These are phyloP conservation scores for Alternaria dauci DNA, from an alignment of 2,329 filamentous ascomycete species.

Conservation along the genomic window DNA sequence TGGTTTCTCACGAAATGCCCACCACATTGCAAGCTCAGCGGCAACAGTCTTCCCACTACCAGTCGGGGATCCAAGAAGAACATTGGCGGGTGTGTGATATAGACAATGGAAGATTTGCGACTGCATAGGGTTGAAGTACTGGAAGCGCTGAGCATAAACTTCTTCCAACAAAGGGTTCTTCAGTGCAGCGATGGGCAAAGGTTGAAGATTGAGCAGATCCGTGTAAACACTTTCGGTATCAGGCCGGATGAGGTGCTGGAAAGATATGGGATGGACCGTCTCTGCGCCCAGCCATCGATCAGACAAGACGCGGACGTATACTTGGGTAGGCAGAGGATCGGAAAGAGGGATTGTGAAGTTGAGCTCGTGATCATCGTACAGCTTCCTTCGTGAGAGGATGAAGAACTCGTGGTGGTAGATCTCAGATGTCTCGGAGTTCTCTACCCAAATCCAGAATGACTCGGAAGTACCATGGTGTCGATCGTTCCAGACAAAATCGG, in stretches of 20 bases:
- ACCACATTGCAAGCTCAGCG: constrained; percentile 98
- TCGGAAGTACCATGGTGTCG: constrained; percentile 92
- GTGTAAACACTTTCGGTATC: constrained; percentile 98
- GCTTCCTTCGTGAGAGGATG: constrained; percentile 86
- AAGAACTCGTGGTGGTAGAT: constrained; percentile 99
- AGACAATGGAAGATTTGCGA: constrained; percentile 98
- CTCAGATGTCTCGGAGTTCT: constrained; percentile 96
- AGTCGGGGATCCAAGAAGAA: constrained; percentile 92
- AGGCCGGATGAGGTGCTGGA: constrained; percentile 95
- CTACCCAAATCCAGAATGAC: constrained; percentile 98
- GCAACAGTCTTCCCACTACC: constrained; percentile 98
- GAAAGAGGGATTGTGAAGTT: constrained; percentile 97
- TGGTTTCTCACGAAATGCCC: constrained; percentile 93
- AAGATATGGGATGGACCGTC: constrained; percentile 93
- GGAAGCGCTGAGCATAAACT: constrained; percentile 86
- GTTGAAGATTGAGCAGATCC: constrained; percentile 89
- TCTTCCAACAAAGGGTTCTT: constrained; percentile 89
- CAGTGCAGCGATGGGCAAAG: constrained; percentile 83
- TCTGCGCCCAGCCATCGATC: constrained; percentile 97
- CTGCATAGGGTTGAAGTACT: constrained; percentile 99
- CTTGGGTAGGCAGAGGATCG: constrained; percentile 92
- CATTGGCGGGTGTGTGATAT: constrained; percentile 91
- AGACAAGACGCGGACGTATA: constrained; percentile 93
- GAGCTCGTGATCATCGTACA: constrained; percentile 95
- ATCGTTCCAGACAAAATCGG: constrained; percentile 95